Base-by-base conservation (phyloP, 164 flowering plant genomes). In the Euptelea pleiosperma region DNA sequence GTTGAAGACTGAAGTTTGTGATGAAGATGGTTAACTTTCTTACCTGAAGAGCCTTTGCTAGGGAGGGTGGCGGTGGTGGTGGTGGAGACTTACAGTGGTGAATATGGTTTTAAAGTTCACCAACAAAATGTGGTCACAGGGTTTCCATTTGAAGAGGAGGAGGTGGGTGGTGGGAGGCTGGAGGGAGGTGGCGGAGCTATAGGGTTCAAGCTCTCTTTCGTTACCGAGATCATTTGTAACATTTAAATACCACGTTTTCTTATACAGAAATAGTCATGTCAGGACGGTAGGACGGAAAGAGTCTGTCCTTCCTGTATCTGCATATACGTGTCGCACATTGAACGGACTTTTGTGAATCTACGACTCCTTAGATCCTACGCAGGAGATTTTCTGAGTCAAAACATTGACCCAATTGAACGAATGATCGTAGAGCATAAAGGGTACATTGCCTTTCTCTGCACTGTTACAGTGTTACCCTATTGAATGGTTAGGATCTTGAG, bases 131-230 rank as follows among this genome's bases (percentile, higher is more conserved):
- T n/a, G n/a, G n/a, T n/a, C n/a, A n/a, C 46, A 46, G 54, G 45
- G 55, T 48, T 35, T 35, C 16, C 44, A 48, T 48, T 10, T 8
- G 64, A 18, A 2, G 52, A 45, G 18, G 35, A n/a, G 42, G n/a
- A 24, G 58, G 45, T 45, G 52, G 45, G 34, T 34, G 55, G 29
- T 34, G 53, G 16, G 5, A 18, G 36, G 19, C 5, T 10, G 43
- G 30, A 36, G 57, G n/a, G 3, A 52, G 19, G 21, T 43, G 15
- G 18, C 0, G 8, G 11, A 47, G 43, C 28, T 39, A n/a, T 21
- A 9, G 58, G 60, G 36, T 63, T 35, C 25, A 46, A 55, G 54
- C 60, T 63, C 60, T 61, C 26, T 34, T 30, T 43, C 1, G 2
- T 24, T 1, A 22, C 18, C n/a, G 21, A 8, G 25, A 22, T 10